Percentiles rank a stretch among this genome's conserved stretches.
These are phyloP conservation scores for Barnettozyma vustinii DNA, from an alignment of 805 yeast species.

Conservation along the genomic window DNA sequence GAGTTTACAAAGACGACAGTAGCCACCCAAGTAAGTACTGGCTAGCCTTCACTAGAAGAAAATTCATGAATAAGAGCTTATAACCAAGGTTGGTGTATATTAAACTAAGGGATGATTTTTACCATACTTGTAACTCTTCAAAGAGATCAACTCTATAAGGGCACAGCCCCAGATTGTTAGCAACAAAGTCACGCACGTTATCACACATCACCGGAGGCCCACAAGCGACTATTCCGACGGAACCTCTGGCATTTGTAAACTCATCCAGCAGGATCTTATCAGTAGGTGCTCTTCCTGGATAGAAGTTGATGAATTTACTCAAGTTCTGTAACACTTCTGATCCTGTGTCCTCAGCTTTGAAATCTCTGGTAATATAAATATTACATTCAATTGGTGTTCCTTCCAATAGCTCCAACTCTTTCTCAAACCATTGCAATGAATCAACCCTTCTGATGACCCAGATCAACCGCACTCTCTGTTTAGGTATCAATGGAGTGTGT, in stretches of 20 bases:
- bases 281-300: constrained; percentile 44
- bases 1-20: constrained; percentile 60
- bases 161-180: constrained; percentile 35
- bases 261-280: constrained; percentile 34
- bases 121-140: constrained; percentile 79
- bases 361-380: constrained; percentile 37
- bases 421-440: constrained; percentile 45
- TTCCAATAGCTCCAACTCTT: constrained; percentile 20
- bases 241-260: constrained; percentile 34
- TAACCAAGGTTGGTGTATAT: constrained; percentile 19
- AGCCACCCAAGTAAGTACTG: constrained; percentile 80
- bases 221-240: constrained; percentile 53
- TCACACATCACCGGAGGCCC: constrained; percentile 66
- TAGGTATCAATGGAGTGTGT: constrained; percentile 19
- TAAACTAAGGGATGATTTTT: background rate
- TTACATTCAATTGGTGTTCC: constrained; percentile 34
- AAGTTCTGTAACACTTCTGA: constrained; percentile 7
- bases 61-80: constrained; percentile 90
- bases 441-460: constrained; percentile 60
- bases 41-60: constrained; percentile 92
- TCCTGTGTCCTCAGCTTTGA: constrained; percentile 3
- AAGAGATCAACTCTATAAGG: constrained; percentile 57
- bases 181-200: constrained; percentile 42
- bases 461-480: constrained; percentile 39
- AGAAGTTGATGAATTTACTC: constrained; percentile 27